A percentile compares a stretch with the other conserved stretches of the same genome.
These are phyloP conservation scores for Pascua sp. DNA, from an alignment of 1,284 basidiomycete species.

Conservation along the genomic window DNA sequence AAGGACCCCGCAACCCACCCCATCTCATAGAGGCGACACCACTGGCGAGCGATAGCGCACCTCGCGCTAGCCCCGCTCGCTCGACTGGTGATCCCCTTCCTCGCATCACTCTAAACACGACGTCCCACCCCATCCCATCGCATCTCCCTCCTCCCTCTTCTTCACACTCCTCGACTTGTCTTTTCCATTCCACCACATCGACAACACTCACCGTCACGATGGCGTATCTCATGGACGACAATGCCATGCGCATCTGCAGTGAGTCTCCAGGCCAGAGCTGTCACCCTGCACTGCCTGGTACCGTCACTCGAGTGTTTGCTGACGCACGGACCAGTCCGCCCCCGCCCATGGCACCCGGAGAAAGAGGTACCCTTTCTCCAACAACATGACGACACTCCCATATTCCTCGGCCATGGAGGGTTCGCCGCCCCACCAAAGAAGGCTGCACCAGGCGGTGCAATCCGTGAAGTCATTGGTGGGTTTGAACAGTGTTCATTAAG, in stretches of 20 bases:
- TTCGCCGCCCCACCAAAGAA: slow-evolving; percentile 55
- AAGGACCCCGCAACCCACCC: too few species aligned
- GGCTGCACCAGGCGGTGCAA: slow-evolving; percentile 28
- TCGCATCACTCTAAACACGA: neutral
- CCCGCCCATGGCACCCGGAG: slow-evolving; percentile 72
- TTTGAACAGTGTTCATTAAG: slow-evolving; percentile 5
- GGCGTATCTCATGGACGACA: slow-evolving; percentile 22
- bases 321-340: slow-evolving; percentile 63
- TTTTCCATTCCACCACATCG: slow-evolving; percentile 5
- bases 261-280: neutral
- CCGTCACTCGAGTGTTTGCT: neutral
- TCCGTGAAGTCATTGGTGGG: slow-evolving; percentile 48
- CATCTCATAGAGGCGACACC: too few species aligned
- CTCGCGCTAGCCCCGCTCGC: too few species aligned
- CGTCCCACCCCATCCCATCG: neutral
- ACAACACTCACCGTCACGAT: slow-evolving; percentile 5
- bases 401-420: slow-evolving; percentile 74
- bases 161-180: slow-evolving; percentile 13
- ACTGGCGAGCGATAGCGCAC: too few species aligned
- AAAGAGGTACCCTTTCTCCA: slow-evolving; percentile 79
- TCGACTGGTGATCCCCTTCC: neutral
- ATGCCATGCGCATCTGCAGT: slow-evolving; percentile 26
- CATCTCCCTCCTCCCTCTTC: slow-evolving; percentile 10
- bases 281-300: neutral
- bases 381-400: slow-evolving; percentile 56